A percentile compares a stretch with the other conserved stretches of the same genome.
These are phyloP conservation scores for Backusella psychrophila DNA, from an alignment of 192 early-diverging fungal genomes.

Conservation along the genomic window DNA sequence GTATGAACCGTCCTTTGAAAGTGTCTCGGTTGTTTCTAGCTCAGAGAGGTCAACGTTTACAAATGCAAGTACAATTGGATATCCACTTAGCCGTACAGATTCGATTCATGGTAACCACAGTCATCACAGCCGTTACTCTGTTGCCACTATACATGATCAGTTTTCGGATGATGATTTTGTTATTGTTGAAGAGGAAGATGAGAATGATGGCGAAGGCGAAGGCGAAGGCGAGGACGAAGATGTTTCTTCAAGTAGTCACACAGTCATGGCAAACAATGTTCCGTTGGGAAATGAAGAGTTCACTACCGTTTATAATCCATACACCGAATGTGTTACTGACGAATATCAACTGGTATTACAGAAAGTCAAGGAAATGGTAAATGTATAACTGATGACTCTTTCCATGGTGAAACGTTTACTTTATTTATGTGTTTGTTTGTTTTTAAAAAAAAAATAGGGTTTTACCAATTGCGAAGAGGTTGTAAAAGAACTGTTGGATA, in stretches of 20 bases:
- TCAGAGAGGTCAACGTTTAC: neutral
- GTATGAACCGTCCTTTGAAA: neutral
- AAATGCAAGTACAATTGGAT: neutral
- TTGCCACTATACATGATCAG: neutral
- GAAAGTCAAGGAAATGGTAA: conserved; percentile 9
- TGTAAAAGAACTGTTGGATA: neutral
- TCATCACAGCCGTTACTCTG: neutral
- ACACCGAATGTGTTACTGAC: neutral
- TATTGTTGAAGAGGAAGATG: conserved; percentile 6
- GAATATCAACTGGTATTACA: neutral
- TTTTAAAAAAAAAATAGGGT: neutral
- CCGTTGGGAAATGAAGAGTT: neutral
- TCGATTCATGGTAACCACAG: neutral
- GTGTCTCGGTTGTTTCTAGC: neutral
- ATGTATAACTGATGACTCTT: neutral
- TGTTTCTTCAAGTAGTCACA: neutral
- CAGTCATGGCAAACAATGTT: neutral
- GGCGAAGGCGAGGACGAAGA: neutral
- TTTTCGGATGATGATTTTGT: neutral
- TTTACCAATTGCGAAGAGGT: neutral
- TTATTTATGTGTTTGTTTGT: neutral
- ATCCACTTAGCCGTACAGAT: neutral
- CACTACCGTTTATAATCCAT: neutral
- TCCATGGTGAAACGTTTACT: neutral
- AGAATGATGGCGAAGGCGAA: neutral